These are phyloP conservation scores for Geranium incanum DNA, from an alignment of 441 rosid species.

Conservation along the genomic window DNA sequence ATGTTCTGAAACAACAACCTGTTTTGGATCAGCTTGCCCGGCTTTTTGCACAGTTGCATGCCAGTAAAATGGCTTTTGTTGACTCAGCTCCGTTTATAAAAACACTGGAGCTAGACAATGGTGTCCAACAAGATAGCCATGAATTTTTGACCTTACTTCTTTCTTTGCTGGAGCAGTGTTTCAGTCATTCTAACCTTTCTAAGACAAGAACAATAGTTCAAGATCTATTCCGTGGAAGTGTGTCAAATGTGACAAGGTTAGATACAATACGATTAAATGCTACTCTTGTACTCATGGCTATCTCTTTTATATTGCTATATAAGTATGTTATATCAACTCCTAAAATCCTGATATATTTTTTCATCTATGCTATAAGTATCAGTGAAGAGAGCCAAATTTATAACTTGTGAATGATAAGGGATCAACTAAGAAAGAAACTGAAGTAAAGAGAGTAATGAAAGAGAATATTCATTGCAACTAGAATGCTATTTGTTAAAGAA, in stretches of 20 bases:
- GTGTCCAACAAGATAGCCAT: slow-evolving; percentile 94
- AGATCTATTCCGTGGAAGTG: slow-evolving; percentile 95
- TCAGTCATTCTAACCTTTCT: slow-evolving; percentile 51
- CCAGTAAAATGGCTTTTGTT: slow-evolving; percentile 71
- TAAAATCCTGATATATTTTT: background rate
- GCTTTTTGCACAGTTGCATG: slow-evolving; percentile 80
- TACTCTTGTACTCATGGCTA: background rate
- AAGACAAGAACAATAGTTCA: slow-evolving; percentile 76
- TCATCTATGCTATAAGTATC: slow-evolving; percentile 7
- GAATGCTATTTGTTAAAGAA: background rate
- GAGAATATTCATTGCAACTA: background rate
- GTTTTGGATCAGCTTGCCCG: slow-evolving; percentile 81
- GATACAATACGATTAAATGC: slow-evolving; percentile 23
- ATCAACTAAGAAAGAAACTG: background rate
- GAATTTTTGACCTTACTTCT: slow-evolving; percentile 89
- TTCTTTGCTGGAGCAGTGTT: slow-evolving; percentile 87
- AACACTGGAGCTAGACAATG: slow-evolving; percentile 87
- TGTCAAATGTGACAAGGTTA: slow-evolving; percentile 97
- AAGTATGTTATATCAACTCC: background rate
- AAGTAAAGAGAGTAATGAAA: background rate
- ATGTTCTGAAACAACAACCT: slow-evolving; percentile 60
- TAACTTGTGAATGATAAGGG: background rate
- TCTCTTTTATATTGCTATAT: background rate
- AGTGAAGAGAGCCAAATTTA: background rate
- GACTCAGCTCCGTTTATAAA: slow-evolving; percentile 94